A percentile compares a stretch with the other conserved stretches of the same genome.
phyloP scores from a whole-genome alignment of 2,329 filamentous ascomycete species.

The Tothia fuscella region DNA sequence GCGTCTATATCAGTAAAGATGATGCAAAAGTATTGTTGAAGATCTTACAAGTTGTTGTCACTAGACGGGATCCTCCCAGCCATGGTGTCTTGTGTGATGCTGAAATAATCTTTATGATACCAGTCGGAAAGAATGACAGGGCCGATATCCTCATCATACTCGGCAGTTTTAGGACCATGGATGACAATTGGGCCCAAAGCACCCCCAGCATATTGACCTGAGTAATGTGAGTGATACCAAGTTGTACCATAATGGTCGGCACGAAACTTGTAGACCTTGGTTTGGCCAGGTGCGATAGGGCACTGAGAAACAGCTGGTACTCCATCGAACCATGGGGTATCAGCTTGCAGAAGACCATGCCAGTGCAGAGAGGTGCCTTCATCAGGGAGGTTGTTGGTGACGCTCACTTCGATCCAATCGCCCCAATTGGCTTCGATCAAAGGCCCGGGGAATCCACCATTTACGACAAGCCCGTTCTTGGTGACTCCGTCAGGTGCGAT shows the following conservation, averaged over 20 bases:
- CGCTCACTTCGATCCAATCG: conserved; percentile 16
- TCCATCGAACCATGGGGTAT: conserved; percentile 25
- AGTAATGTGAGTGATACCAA: conserved; percentile 17
- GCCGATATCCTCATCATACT: conserved; percentile 20
- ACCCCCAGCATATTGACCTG: conserved; percentile 20
- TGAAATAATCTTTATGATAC: conserved; percentile 16
- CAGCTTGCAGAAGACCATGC: conserved; percentile 22
- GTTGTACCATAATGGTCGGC: conserved; percentile 16
- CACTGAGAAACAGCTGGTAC: conserved; percentile 24
- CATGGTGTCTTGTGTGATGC: conserved; percentile 14
- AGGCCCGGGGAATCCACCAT: conserved; percentile 26
- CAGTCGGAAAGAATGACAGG: conserved; percentile 18
- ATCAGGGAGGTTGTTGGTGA: conserved; percentile 16
- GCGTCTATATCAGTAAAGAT: conserved; percentile 16
- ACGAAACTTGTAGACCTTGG: conserved; percentile 18
- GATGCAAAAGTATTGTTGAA: not conserved
- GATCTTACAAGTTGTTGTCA: conserved; percentile 10
- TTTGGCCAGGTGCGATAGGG: conserved; percentile 23
- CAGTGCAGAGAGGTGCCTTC: conserved; percentile 26
- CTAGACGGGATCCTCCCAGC: conserved; percentile 4
- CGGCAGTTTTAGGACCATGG: conserved; percentile 15
- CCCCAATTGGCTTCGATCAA: conserved; percentile 27
- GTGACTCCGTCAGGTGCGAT: conserved; percentile 21
- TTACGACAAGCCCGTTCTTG: conserved; percentile 21
- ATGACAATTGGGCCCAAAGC: conserved; percentile 19